phyloP scores from a whole-genome alignment of 176 grass and related monocot genomes.

The Guadua angustifolia region DNA sequence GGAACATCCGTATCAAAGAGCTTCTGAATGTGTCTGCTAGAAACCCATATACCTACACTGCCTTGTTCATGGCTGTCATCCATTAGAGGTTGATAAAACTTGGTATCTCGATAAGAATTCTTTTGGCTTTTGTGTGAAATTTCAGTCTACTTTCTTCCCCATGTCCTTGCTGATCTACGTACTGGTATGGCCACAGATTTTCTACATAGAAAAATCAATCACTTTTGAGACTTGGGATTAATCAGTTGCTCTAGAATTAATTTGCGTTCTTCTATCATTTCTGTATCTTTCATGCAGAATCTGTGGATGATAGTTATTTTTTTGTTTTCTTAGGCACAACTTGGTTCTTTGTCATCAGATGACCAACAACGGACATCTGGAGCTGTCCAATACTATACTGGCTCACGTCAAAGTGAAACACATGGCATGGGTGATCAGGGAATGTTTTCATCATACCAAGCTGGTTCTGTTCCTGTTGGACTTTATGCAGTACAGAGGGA shows the following conservation, averaged over 20 bases:
- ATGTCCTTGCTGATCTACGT: not conserved
- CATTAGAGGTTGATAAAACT: constrained; percentile 1
- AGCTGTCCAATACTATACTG: constrained; percentile 57
- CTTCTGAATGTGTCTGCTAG: not conserved
- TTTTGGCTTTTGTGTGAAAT: not conserved
- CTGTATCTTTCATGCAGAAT: not conserved
- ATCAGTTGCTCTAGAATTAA: constrained; percentile 17
- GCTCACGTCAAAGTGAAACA: constrained; percentile 61
- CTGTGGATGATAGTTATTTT: not conserved
- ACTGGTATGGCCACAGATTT: not conserved
- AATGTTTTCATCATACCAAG: constrained; percentile 74
- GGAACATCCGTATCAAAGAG: too few relatives aligned
- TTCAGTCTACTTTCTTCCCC: constrained; percentile 1
- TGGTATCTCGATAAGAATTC: constrained; percentile 1
- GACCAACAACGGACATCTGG: constrained; percentile 62
- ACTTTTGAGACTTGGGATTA: not conserved
- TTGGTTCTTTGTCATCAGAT: constrained; percentile 73
- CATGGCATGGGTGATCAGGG: constrained; percentile 55
- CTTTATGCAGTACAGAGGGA: constrained; percentile 79
- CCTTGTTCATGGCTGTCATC: not conserved
- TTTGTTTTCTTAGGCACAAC: constrained; percentile 48
- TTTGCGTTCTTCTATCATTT: not conserved
- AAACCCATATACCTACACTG: not conserved
- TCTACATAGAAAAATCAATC: constrained; percentile 23
- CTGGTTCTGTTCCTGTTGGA: constrained; percentile 66